Base-by-base conservation (phyloP, 805 yeast species). In the Metschnikowia reukaufii region DNA sequence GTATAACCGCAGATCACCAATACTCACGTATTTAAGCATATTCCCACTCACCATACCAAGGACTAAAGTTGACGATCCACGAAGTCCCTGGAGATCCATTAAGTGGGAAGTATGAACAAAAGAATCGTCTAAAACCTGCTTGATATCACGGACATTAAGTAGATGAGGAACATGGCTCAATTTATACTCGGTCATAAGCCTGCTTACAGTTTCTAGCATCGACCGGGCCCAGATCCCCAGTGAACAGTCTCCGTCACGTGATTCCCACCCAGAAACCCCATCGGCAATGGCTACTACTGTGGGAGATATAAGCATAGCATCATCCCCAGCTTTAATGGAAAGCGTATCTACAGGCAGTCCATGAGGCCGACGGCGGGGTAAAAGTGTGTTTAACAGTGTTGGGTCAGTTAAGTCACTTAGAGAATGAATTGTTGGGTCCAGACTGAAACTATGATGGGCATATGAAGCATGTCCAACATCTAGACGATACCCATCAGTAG, bases 201-300 rank as follows among this genome's bases (percentile, higher is more conserved):
- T 53, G 49, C 78, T 70, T 44, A 76, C 65, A 5, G 79, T 77
- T 55, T 78, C 83, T 40, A 78, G 58, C 70, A 78, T 73, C 1
- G 76, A 68, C 42, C 82, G 64, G 1, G 82, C 73, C 79, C 81
- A 78, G 16, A 77, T 64, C 1, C 82, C 82, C 18, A 79, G 70
- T 23, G 73, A 66, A 10, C 77, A 65, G 45, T 74, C 73, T 18
- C 47, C 55, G 2, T 63, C 66, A 33, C 65, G 68, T 16, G 73
- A 68, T 55, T 74, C 78, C 82, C 82, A 78, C 1, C 81, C 81
- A 17, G 79, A 73, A 6, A 78, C 80, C 1, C 83, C 83, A 56
- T 78, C 83, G 3, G 83, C 82, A 4, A 78, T 71, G 2, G 79
- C 83, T 44, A 78, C 55, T 36, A 78, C 69, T 4, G 78, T 69